A percentile compares a stretch with the other conserved stretches of the same genome.
These are phyloP conservation scores for Albizia julibrissin DNA, from an alignment of 306 rosid genomes.

Conservation along the genomic window DNA sequence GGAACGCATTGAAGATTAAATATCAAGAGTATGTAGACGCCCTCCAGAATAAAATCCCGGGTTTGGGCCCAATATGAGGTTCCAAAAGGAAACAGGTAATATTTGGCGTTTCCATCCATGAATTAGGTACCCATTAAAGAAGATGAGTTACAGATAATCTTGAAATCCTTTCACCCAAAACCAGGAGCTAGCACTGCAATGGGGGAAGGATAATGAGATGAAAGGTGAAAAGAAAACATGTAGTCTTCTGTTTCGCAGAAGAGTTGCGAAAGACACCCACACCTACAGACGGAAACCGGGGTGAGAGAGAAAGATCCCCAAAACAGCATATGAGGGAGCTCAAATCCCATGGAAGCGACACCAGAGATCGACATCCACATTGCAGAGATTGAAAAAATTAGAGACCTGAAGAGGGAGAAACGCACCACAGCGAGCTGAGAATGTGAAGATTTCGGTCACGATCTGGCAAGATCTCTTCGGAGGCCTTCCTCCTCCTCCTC, in stretches of 20 bases:
- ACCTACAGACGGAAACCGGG: conserved; percentile 11
- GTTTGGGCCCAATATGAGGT: conserved; percentile 25
- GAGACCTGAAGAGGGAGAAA: conserved; percentile 13
- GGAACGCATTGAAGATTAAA: background rate
- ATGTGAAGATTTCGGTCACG: conserved; percentile 40
- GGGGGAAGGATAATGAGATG: background rate
- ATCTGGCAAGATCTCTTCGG: conserved; percentile 79
- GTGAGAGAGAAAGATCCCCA: conserved; percentile 23
- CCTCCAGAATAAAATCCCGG: conserved; percentile 18
- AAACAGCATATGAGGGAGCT: conserved; percentile 30
- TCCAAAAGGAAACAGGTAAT: conserved; percentile 12
- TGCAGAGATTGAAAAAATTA: conserved; percentile 30
- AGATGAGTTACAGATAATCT: background rate
- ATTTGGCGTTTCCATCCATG: conserved; percentile 2
- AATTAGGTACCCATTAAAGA: background rate
- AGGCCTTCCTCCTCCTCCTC: conserved; percentile 29
- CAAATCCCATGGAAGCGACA: conserved; percentile 11
- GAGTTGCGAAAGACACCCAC: background rate
- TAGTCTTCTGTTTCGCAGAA: background rate
- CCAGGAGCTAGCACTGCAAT: conserved; percentile 3
- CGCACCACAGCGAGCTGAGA: conserved; percentile 40
- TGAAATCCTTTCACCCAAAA: background rate
- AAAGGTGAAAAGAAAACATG: conserved; percentile 19
- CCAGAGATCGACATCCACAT: conserved; percentile 47
- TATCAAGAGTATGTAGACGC: background rate